Evolutionary conservation across 2,329 filamentous ascomycete genomes (phyloP).

Genomic region (Ceratocystis alfenasii): DNA sequence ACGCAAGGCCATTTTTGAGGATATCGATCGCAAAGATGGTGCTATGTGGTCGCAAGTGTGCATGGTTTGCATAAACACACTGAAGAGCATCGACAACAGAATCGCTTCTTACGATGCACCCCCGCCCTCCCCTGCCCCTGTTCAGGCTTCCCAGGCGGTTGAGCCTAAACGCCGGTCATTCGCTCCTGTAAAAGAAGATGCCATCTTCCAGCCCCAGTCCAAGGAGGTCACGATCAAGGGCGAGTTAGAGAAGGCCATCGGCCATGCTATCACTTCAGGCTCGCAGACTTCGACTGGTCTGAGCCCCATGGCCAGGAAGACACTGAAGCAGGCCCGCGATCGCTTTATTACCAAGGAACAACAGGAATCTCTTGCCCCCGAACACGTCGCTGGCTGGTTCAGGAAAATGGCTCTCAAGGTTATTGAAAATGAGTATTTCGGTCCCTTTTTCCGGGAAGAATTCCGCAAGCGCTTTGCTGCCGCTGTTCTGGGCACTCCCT

Average conservation of each 20-base stretch:
- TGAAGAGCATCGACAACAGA: constrained; percentile 55
- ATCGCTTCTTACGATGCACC: constrained; percentile 45
- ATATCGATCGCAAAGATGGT: constrained; percentile 71
- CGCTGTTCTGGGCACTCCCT: constrained; percentile 61
- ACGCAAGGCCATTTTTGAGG: constrained; percentile 69
- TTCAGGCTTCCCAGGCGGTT: constrained; percentile 22
- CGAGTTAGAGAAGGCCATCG: constrained; percentile 38
- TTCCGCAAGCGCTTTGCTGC: constrained; percentile 53
- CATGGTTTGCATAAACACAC: constrained; percentile 53
- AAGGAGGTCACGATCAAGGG: constrained; percentile 32
- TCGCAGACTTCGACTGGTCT: constrained; percentile 38
- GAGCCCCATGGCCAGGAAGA: constrained; percentile 41
- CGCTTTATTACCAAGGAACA: constrained; percentile 42
- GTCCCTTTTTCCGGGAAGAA: constrained; percentile 56
- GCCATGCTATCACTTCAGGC: constrained; percentile 35
- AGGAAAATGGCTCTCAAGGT: constrained; percentile 37
- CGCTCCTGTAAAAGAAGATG: constrained; percentile 35
- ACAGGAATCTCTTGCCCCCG: constrained; percentile 40
- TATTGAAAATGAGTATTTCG: constrained; percentile 42
- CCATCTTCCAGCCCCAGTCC: constrained; percentile 35
- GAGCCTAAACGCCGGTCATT: constrained; percentile 31
- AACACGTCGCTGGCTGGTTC: constrained; percentile 39
- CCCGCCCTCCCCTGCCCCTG: constrained; percentile 26
- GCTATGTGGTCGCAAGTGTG: constrained; percentile 73
- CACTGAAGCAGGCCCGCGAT: constrained; percentile 37